Evolutionary conservation across 805 yeast genomes (phyloP).

Genomic region (Candida mattraensis): DNA sequence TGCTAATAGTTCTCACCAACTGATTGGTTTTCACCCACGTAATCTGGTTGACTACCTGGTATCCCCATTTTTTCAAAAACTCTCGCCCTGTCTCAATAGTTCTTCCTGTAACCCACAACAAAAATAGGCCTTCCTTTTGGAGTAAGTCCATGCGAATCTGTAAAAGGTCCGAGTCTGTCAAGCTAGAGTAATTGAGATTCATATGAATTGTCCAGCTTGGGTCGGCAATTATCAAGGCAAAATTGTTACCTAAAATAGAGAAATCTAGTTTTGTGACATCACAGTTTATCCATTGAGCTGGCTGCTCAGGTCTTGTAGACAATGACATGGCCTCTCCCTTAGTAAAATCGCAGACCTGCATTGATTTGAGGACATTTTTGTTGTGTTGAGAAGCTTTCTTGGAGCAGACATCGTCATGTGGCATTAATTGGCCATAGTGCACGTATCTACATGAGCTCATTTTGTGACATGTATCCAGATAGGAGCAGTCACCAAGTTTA

Average conservation of each 20-base stretch:
- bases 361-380: slow-evolving; percentile 17
- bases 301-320: slow-evolving; percentile 22
- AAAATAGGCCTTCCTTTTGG: slow-evolving; percentile 80
- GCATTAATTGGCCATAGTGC: slow-evolving; percentile 64
- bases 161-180: slow-evolving; percentile 73
- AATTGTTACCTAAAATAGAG: slow-evolving; percentile 63
- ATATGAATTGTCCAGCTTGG: slow-evolving; percentile 98
- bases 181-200: slow-evolving; percentile 74
- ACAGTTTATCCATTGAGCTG: slow-evolving; percentile 86
- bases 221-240: slow-evolving; percentile 83
- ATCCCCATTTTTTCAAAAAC: slow-evolving; percentile 81
- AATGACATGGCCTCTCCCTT: slow-evolving; percentile 45
- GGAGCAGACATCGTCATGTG: slow-evolving; percentile 26
- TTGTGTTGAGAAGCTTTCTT: slow-evolving; percentile 21
- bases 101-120: slow-evolving; percentile 95
- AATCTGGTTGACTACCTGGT: slow-evolving; percentile 70
- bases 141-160: slow-evolving; percentile 63
- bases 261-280: slow-evolving; percentile 78
- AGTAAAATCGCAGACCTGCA: slow-evolving; percentile 41
- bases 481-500: slow-evolving; percentile 85
- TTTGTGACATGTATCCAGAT: slow-evolving; percentile 91
- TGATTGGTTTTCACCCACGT: slow-evolving; percentile 93
- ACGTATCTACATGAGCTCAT: slow-evolving; percentile 75
- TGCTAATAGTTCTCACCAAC: slow-evolving; percentile 81
- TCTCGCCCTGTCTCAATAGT: slow-evolving; percentile 86